phyloP scores from a whole-genome alignment of 441 rosid species.

The Pelargonium cotyledonis region DNA sequence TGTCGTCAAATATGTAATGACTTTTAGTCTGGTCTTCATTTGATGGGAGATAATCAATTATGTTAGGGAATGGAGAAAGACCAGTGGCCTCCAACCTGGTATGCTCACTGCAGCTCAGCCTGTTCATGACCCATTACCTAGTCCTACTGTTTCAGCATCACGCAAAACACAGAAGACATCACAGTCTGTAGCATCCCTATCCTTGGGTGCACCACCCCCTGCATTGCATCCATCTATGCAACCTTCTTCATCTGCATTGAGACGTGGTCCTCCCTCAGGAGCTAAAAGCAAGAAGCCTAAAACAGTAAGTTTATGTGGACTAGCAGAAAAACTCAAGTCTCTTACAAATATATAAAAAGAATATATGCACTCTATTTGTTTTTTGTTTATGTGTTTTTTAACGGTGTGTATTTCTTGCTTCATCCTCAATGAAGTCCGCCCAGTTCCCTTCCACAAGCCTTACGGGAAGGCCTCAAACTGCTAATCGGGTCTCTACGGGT shows the following conservation, averaged over 20 bases:
- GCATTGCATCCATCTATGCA: slow-evolving; percentile 70
- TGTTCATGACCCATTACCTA: slow-evolving; percentile 61
- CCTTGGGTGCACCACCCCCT: slow-evolving; percentile 82
- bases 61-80: slow-evolving; percentile 93
- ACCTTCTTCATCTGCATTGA: slow-evolving; percentile 68
- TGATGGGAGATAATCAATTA: slow-evolving; percentile 24
- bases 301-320: slow-evolving; percentile 50
- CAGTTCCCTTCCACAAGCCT: slow-evolving; percentile 4
- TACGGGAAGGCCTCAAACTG: not conserved
- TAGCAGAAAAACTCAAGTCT: slow-evolving; percentile 7
- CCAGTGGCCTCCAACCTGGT: slow-evolving; percentile 60
- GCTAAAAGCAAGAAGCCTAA: slow-evolving; percentile 78
- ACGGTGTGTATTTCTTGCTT: not conserved
- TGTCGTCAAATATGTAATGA: slow-evolving; percentile 14
- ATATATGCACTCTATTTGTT: slow-evolving; percentile 54
- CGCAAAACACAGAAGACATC: slow-evolving; percentile 86
- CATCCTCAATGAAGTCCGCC: slow-evolving; percentile 1
- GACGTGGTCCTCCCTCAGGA: slow-evolving; percentile 75
- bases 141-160: slow-evolving; percentile 92
- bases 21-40: slow-evolving; percentile 21
- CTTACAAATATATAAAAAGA: slow-evolving; percentile 27
- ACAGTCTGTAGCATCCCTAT: slow-evolving; percentile 76
- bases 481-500: slow-evolving; percentile 1
- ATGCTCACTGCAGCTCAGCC: slow-evolving; percentile 58
- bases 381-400: slow-evolving; percentile 38